Base-by-base conservation (phyloP, 2,329 filamentous ascomycete species). In the Gnomoniopsis smithogilvyi region DNA sequence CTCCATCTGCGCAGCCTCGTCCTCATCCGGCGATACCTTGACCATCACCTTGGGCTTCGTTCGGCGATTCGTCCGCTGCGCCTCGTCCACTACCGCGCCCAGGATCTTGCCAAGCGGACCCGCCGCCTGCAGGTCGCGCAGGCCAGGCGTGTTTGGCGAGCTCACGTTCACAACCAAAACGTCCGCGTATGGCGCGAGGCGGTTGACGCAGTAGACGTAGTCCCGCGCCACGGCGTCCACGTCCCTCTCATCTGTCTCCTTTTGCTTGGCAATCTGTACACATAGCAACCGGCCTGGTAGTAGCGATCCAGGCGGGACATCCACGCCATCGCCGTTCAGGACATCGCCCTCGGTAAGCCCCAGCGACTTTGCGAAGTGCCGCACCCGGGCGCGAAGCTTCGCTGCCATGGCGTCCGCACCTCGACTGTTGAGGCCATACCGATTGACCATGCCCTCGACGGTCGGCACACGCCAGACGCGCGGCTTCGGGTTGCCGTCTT, bases 91-190 rank as follows among this genome's bases (percentile, higher is more conserved):
- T 0, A 98, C 94, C 1, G 91, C 90, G 11, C 81, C 84, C 45
- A 99, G 77, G 50, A 99, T 88, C 46, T 84, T 79, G 2, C 92
- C 94, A 58, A 99, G 77, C 1, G 93, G 94, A 64, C 90, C 92
- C 0, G 88, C 84, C 2, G 90, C 90, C 75, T 99, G 95, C 41
- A 99, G 79, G 58, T 92, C 89, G 24, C 95, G 86, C 51, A 98
- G 81, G 0, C 95, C 94, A 0, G 94, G 94, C 0, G 94, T 98
- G 76, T 99, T 99, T 24, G 95, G 95, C 67, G 91, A 96, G 69
- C 92, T 96, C 52, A 99, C 95, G 68, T 99, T 99, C 69, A 99
- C 95, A 8, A 98, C 94, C n/a, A 99, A 78, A 38, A 99, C 89
- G 68, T 99, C 95, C 12, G 95, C 92, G 70, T 96, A 99, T 53